Evolutionary conservation across 257 asterid species (phyloP).

Genomic region (Solanum chilense): DNA sequence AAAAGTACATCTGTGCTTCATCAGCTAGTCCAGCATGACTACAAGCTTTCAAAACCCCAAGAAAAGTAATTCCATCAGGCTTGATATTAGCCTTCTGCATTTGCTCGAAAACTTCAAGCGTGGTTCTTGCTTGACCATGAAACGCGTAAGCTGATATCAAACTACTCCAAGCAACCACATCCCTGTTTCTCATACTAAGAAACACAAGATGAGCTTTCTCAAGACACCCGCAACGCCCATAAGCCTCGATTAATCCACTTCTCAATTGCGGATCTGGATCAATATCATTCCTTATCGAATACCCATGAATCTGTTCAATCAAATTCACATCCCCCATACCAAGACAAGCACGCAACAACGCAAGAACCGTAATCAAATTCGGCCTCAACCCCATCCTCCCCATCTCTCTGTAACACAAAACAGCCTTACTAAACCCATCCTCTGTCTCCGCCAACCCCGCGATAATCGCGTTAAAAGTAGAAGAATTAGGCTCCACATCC

Average conservation of each 20-base stretch:
- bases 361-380: constrained; percentile 27
- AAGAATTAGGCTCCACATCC: constrained; percentile 23
- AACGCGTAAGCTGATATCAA: constrained; percentile 35
- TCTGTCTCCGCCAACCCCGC: constrained; percentile 19
- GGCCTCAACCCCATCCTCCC: constrained; percentile 16
- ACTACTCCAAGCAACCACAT: constrained; percentile 45
- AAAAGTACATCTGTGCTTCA: constrained; percentile 23
- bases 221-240: constrained; percentile 40
- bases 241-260: constrained; percentile 38
- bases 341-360: constrained; percentile 25
- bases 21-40: constrained; percentile 41
- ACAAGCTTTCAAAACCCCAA: constrained; percentile 42
- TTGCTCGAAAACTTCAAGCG: constrained; percentile 14
- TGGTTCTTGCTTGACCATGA: constrained; percentile 25
- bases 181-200: constrained; percentile 16
- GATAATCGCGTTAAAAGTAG: constrained; percentile 30
- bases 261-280: constrained; percentile 20
- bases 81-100: constrained; percentile 28
- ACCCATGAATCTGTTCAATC: constrained; percentile 32
- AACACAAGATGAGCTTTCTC: constrained; percentile 17
- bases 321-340: constrained; percentile 19
- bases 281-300: constrained; percentile 18
- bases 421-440: constrained; percentile 18
- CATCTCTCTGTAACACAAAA: constrained; percentile 26
- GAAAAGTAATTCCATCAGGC: constrained; percentile 34